These are phyloP conservation scores for Pythium oligandrum DNA, from an alignment of 352 stramenopile species.

Conservation along the genomic window DNA sequence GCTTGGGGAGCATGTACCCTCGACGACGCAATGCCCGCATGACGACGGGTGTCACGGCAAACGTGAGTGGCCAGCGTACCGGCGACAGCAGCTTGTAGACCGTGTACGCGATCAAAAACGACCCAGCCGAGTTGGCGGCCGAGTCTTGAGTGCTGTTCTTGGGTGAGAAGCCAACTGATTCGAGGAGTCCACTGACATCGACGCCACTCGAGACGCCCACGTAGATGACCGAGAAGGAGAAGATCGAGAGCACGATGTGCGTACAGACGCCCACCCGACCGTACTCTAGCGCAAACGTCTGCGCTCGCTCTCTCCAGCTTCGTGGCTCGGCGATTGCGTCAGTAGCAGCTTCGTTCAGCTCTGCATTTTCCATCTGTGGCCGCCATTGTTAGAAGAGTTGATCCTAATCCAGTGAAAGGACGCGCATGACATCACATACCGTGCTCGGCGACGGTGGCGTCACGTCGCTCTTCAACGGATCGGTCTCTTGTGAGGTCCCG, in stretches of 20 bases:
- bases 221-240: constrained; percentile 79
- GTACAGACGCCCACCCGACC: constrained; percentile 71
- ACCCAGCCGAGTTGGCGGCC: constrained; percentile 57
- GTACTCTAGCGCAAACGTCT: constrained; percentile 82
- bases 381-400: background rate
- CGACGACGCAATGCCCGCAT: constrained; percentile 61
- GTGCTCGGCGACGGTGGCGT: constrained; percentile 11
- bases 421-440: constrained; percentile 10
- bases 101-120: constrained; percentile 77
- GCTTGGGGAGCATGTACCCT: constrained; percentile 63
- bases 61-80: constrained; percentile 76
- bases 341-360: constrained; percentile 15
- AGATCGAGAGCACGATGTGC: constrained; percentile 67
- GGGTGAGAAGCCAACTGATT: constrained; percentile 35
- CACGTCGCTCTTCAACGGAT: constrained; percentile 24
- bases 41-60: constrained; percentile 73
- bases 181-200: constrained; percentile 51
- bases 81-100: constrained; percentile 78
- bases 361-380: constrained; percentile 10
- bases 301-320: constrained; percentile 64
- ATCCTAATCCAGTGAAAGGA: background rate
- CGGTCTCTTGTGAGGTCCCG: constrained; percentile 20
- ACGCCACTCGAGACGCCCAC: constrained; percentile 59
- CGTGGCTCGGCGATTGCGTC: constrained; percentile 10
- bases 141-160: constrained; percentile 32